Evolutionary conservation across 768 basidiomycete species (phyloP).

Genomic region (Boletus coccyginus): DNA sequence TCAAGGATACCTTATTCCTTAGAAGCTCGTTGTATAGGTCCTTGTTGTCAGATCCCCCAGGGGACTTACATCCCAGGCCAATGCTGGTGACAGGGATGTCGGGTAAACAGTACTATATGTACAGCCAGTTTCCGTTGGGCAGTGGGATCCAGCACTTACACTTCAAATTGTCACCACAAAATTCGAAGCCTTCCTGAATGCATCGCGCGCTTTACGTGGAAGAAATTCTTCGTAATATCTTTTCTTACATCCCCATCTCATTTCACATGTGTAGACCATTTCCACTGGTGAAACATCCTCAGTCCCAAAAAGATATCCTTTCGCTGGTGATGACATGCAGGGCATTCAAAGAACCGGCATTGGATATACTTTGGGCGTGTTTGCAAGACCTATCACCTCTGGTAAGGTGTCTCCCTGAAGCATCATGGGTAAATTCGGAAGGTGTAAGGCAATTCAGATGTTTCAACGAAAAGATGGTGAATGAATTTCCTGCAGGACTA

Average conservation of each 20-base stretch:
- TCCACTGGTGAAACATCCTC: too few relatives aligned
- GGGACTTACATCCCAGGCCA: too few relatives aligned
- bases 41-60: too few relatives aligned
- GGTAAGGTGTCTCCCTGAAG: conserved; percentile 5
- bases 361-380: conserved; percentile 10
- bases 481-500: not conserved
- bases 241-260: not conserved
- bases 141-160: too few relatives aligned
- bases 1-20: too few relatives aligned
- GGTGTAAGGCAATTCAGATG: conserved; percentile 1
- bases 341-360: conserved; percentile 12
- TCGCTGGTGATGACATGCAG: conserved; percentile 8
- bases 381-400: conserved; percentile 11
- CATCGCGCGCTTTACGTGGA: conserved; percentile 6
- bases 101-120: too few relatives aligned
- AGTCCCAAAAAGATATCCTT: not conserved
- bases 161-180: too few relatives aligned
- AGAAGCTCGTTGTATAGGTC: too few relatives aligned
- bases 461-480: too few relatives aligned
- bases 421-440: not conserved
- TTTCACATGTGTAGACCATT: too few relatives aligned
- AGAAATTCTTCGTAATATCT: conserved; percentile 12
- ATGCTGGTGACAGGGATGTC: too few relatives aligned
- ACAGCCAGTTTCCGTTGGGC: too few relatives aligned
- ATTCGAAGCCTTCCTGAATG: not conserved